phyloP scores from a whole-genome alignment of 371 early-diverging fungal genomes.

The Mucor ambiguus region DNA sequence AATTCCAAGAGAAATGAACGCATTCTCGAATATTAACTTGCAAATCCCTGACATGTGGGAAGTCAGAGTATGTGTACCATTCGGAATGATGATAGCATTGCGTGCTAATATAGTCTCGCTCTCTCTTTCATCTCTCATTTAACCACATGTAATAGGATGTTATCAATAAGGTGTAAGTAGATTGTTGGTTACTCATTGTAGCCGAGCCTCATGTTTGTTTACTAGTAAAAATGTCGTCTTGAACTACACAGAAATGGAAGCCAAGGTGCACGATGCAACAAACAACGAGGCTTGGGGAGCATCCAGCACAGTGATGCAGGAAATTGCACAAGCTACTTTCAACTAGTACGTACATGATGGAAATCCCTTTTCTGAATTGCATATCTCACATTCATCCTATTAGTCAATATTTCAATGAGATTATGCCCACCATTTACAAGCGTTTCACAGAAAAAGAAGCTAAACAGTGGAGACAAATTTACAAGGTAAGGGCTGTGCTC shows the following conservation, averaged over 20 bases:
- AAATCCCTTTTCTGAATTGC: not conserved
- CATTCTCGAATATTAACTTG: slow-evolving; percentile 38
- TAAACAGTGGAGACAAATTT: slow-evolving; percentile 90
- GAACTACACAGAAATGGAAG: slow-evolving; percentile 87
- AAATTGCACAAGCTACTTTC: slow-evolving; percentile 84
- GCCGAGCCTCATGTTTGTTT: not conserved
- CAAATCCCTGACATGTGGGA: slow-evolving; percentile 59
- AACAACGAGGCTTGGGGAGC: slow-evolving; percentile 92
- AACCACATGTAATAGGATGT: slow-evolving; percentile 44
- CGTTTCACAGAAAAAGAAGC: slow-evolving; percentile 85
- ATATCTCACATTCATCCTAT: not conserved
- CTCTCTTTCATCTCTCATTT: slow-evolving; percentile 1
- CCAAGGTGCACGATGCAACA: slow-evolving; percentile 87
- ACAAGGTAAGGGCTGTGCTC: slow-evolving; percentile 92
- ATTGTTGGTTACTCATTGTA: not conserved
- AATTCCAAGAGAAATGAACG: slow-evolving; percentile 32
- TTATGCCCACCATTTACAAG: slow-evolving; percentile 90
- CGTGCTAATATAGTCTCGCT: not conserved
- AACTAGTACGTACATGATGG: slow-evolving; percentile 61
- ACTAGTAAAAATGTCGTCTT: slow-evolving; percentile 73
- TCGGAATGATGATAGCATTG: not conserved
- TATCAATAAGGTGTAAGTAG: slow-evolving; percentile 66
- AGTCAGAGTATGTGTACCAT: slow-evolving; percentile 40
- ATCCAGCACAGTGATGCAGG: slow-evolving; percentile 87
- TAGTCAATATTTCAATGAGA: slow-evolving; percentile 89